phyloP scores from a whole-genome alignment of 2,329 filamentous ascomycete species.

The Thermoascus crustaceus region DNA sequence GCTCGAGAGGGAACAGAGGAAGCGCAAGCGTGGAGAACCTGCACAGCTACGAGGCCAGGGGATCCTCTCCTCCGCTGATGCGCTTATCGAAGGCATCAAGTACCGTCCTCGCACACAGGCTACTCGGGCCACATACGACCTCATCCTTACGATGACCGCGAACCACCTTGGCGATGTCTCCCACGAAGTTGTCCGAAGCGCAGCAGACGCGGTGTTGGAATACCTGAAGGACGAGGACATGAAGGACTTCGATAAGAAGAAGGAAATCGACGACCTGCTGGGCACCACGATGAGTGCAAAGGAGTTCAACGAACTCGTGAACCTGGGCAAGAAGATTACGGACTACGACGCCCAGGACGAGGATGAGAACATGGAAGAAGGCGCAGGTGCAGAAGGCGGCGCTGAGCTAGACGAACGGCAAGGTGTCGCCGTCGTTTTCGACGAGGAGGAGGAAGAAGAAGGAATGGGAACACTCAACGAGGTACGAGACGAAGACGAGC shows the following conservation, averaged over 20 bases:
- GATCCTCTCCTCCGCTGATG: conserved; percentile 74
- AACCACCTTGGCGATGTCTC: conserved; percentile 86
- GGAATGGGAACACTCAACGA: conserved; percentile 71
- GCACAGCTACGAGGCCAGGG: conserved; percentile 63
- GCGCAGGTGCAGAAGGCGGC: conserved; percentile 55
- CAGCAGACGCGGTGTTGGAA: conserved; percentile 84
- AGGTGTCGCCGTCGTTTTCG: conserved; percentile 95
- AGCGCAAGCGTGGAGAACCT: conserved; percentile 69
- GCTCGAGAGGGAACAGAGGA: conserved; percentile 73
- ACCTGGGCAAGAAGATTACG: conserved; percentile 96
- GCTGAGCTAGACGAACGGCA: conserved; percentile 86
- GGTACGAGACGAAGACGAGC: conserved; percentile 70
- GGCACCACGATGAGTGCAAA: conserved; percentile 76
- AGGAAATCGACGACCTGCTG: conserved; percentile 87
- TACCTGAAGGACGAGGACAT: conserved; percentile 89
- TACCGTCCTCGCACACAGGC: conserved; percentile 88
- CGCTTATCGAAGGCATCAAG: conserved; percentile 80
- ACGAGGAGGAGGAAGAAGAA: conserved; percentile 82
- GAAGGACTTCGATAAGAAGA: conserved; percentile 98
- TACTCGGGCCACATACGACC: conserved; percentile 85
- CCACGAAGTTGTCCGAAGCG: conserved; percentile 84
- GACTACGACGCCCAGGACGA: conserved; percentile 97
- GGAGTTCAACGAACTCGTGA: conserved; percentile 94
- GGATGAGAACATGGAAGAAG: conserved; percentile 75
- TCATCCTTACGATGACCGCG: conserved; percentile 86